These are phyloP conservation scores for Kazachstania psychrophila DNA, from an alignment of 805 yeast genomes.

Conservation along the genomic window DNA sequence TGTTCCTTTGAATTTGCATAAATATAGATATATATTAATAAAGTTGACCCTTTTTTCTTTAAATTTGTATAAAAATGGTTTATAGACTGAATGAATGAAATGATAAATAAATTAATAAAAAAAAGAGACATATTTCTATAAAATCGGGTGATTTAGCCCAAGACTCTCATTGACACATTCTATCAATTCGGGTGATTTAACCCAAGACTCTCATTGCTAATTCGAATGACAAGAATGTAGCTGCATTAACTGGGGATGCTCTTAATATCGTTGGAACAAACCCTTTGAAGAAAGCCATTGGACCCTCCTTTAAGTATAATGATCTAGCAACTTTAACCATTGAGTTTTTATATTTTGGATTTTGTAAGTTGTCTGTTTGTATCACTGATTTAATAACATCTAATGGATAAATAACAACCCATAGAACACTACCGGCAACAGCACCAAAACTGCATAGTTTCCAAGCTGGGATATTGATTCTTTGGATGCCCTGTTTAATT, in stretches of 20 bases:
- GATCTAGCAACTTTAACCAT: slow-evolving; percentile 50
- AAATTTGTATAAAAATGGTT: too few relatives aligned
- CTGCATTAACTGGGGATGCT: slow-evolving; percentile 98
- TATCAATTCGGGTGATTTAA: slow-evolving; percentile 14
- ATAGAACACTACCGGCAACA: slow-evolving; percentile 77
- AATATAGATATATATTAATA: not conserved
- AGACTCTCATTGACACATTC: slow-evolving; percentile 60
- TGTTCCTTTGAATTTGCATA: slow-evolving; percentile 20
- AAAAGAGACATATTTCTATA: too few relatives aligned
- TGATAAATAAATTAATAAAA: not conserved
- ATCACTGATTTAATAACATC: slow-evolving; percentile 86
- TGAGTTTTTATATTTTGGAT: slow-evolving; percentile 51
- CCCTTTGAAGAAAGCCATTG: slow-evolving; percentile 79
- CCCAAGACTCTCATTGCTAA: slow-evolving; percentile 65
- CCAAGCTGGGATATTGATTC: slow-evolving; percentile 82
- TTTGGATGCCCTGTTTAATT: slow-evolving; percentile 33
- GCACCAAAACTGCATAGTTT: slow-evolving; percentile 84
- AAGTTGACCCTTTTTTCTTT: not conserved
- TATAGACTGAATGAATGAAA: too few relatives aligned
- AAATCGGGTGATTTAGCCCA: slow-evolving; percentile 33
- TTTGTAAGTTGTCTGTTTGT: slow-evolving; percentile 60
- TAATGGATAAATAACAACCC: slow-evolving; percentile 78
- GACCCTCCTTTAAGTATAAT: slow-evolving; percentile 50
- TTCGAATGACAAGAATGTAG: slow-evolving; percentile 91
- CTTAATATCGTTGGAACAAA: slow-evolving; percentile 86